Base-by-base conservation (phyloP, 176 grass and related monocot species). In the Carex kokanica region DNA sequence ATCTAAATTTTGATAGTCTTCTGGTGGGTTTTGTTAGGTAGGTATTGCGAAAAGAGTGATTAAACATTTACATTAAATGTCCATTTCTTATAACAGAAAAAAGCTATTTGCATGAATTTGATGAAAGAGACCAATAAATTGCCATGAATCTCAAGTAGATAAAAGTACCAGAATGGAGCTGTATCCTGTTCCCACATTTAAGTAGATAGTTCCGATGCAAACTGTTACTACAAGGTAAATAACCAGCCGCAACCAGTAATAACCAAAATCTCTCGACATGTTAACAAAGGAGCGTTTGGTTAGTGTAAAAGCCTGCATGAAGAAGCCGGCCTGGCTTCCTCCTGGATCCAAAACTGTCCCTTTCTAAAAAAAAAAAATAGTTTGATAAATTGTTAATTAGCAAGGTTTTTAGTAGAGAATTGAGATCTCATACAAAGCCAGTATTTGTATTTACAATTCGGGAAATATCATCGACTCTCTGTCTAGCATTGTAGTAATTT, bases 121-220 rank as follows among this genome's bases (percentile, higher is more conserved):
- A 5, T 6, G 72, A 21, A 55, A 54, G 47, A 54, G 47, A 27
- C 5, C 51, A 78, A 17, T 31, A 31, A 32, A 32, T 56, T 51
- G 41, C 20, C 69, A 73, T 43, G 38, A 70, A 54, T 13, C 23
- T 77, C 73, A 77, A 31, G 31, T 55, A 31, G 73, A 77, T 54
- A 2, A 56, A 14, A 74, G 80, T 92, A 99, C 97, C 93, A 96
- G 91, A 85, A 99, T 96, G 59, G 97, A 91, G 72, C 81, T 89
- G 88, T 93, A 99, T 77, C 88, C 88, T 18, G 97, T 99, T 78
- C 97, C 97, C 20, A 99, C 89, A 41, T 99, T 88, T 0, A 90
- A 83, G 91, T 99, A 99, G 78, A 99, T 99, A 31, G 93, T 99
- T 78, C 97, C 97, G 16, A 99, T 96, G 84, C 97, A 99, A 78